Evolutionary conservation across 148 eudicot genomes (phyloP), one percentile per base, ranked within the genome.

Genomic region (Dysphania ambrosioides): DNA sequence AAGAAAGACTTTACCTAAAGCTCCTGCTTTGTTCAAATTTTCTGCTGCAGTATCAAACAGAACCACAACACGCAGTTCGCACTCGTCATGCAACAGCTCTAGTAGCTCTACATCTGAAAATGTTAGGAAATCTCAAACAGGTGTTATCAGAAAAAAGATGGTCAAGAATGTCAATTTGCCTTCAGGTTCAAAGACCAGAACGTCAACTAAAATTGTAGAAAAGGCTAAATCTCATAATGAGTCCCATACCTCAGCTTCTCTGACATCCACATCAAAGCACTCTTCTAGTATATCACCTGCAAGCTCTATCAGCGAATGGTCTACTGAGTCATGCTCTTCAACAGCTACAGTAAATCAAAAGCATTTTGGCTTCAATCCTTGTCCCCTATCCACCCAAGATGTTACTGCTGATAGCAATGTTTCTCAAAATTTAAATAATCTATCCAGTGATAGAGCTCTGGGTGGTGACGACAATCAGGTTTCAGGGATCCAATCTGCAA

Each of bases 291-390:
- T 82, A 80, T 92, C 98, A 29, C 93, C 96, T 86, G 87, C 93
- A 71, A 92, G 97, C 81, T 95, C 98, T 72, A 82, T 90, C 57
- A 90, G 98, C 78, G 98, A 90, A 72, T 88, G 96, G 93, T 92
- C 97, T 55, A 79, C 86, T 24, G 93, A 81, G 74, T 92, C 99
- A 80, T 88, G 85, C 35, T 81, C 92, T 74, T 91, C 97, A 73
- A 79, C 85, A 64, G 78, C 91, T 56, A 86, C 87, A 47, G 75
- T 80, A 60, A 86, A 82, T 74, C 89, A 81, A 74, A 83, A 77
- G 72, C 81, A 60, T 32, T 80, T 38, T 71, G 70, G 82, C 71
- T 64, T 80, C 32, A 85, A 77, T 71, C 71, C 70, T 56, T n/a
- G 79, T 56, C 65, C 77, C 61, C 58, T 70, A 59, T 57, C 72